A percentile compares a stretch with the other conserved stretches of the same genome.
Conservation (phyloP, 805 yeast genomes). For the Ogataea kodamae region DNA sequence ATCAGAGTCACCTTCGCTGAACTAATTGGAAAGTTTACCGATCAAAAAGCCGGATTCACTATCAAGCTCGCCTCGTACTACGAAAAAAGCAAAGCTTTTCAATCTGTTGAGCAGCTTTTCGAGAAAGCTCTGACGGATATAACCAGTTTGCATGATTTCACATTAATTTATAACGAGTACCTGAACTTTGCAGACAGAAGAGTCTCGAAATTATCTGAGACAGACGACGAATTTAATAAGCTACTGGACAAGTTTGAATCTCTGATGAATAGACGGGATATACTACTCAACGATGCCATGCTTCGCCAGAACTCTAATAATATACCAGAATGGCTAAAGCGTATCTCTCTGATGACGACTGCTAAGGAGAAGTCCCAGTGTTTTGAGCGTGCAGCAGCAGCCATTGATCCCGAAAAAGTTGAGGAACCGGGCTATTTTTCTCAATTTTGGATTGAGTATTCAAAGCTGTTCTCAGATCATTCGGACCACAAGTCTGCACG, state of each 20-base stretch:
- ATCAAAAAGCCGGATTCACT: slow-evolving; percentile 51
- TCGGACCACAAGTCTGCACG: slow-evolving; percentile 58
- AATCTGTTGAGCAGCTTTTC: slow-evolving; percentile 41
- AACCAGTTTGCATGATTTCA: slow-evolving; percentile 56
- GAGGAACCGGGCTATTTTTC: slow-evolving; percentile 42
- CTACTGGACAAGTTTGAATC: slow-evolving; percentile 48
- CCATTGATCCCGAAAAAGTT: slow-evolving; percentile 59
- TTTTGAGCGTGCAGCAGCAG: slow-evolving; percentile 61
- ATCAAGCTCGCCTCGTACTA: slow-evolving; percentile 48
- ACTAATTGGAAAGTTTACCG: slow-evolving; percentile 48
- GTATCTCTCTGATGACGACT: slow-evolving; percentile 46
- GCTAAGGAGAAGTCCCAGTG: slow-evolving; percentile 47
- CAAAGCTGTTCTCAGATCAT: slow-evolving; percentile 55
- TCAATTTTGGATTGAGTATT: slow-evolving; percentile 68
- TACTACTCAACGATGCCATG: slow-evolving; percentile 63
- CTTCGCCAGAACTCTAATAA: slow-evolving; percentile 59
- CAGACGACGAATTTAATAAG: slow-evolving; percentile 37
- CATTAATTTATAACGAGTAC: slow-evolving; percentile 58
- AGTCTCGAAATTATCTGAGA: slow-evolving; percentile 34
- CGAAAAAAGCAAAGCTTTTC: slow-evolving; percentile 36
- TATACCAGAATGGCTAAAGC: slow-evolving; percentile 65
- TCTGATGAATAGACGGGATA: slow-evolving; percentile 52
- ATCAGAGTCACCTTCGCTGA: slow-evolving; percentile 28
- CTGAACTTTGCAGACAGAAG: slow-evolving; percentile 56
- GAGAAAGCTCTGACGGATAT: slow-evolving; percentile 47